Percentiles rank a stretch among this genome's conserved stretches.
Conservation (phyloP, 208 protist species). For the Acanthamoeba castellanii region DNA sequence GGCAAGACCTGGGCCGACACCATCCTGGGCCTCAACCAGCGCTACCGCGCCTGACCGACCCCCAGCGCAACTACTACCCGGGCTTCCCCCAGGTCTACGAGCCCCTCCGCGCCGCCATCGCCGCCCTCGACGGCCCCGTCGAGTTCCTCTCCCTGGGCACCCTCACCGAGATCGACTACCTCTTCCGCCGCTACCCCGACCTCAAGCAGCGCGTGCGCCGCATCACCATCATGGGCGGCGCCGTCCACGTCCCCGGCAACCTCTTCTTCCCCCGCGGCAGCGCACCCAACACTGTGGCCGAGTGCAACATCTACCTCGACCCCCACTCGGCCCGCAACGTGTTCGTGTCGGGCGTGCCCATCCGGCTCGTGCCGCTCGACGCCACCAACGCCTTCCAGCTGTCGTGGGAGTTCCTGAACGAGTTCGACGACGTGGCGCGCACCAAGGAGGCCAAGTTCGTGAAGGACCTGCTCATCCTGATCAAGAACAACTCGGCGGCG, state of each 20-base stretch:
- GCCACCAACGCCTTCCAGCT: not conserved
- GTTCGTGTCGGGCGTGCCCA: not conserved
- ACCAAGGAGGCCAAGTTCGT: not conserved
- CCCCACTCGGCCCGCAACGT: not conserved
- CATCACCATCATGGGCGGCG: not conserved
- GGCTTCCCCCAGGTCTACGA: not conserved
- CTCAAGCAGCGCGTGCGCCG: not conserved
- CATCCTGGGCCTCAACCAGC: not conserved
- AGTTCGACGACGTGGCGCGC: not conserved
- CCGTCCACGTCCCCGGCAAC: not conserved
- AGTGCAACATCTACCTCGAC: slow-evolving; percentile 3
- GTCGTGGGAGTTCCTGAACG: not conserved
- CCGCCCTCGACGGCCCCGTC: not conserved
- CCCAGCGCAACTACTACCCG: not conserved
- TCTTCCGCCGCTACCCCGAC: not conserved
- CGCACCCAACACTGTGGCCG: not conserved
- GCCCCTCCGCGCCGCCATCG: too few species aligned
- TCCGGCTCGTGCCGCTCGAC: not conserved
- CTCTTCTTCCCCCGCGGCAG: not conserved
- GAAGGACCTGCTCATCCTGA: not conserved
- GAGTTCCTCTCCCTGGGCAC: not conserved
- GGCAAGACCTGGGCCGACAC: not conserved
- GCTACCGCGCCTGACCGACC: not conserved
- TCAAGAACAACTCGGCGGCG: not conserved
- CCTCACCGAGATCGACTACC: not conserved